phyloP scores from a whole-genome alignment of 1,284 basidiomycete species.

The Earliella scabrosa region DNA sequence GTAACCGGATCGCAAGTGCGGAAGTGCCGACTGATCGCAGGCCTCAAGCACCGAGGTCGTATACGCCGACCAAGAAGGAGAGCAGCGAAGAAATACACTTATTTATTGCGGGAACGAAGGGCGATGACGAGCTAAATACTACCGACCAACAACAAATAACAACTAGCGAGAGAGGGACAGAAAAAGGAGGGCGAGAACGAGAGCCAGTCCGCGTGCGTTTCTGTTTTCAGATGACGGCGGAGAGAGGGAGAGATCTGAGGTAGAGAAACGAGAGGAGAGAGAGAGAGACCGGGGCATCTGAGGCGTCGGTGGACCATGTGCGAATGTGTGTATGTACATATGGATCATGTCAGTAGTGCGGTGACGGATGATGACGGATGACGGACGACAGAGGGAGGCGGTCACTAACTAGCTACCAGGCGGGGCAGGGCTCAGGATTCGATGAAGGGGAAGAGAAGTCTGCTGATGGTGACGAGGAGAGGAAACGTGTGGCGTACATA shows the following conservation, averaged over 20 bases:
- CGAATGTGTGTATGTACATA: slow-evolving; percentile 4
- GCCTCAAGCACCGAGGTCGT: background rate
- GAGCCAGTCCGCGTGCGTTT: slow-evolving; percentile 5
- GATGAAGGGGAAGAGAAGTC: background rate
- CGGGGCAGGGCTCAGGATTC: background rate
- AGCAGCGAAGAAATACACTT: slow-evolving; percentile 13
- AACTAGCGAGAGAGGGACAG: background rate
- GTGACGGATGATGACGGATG: background rate
- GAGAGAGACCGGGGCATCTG: background rate
- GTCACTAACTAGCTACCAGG: too few relatives aligned
- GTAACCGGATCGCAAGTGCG: too few relatives aligned
- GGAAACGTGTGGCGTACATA: slow-evolving; percentile 14
- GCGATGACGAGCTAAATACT: slow-evolving; percentile 1
- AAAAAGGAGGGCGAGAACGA: background rate
- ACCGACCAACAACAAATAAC: slow-evolving; percentile 10
- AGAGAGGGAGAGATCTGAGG: too few relatives aligned
- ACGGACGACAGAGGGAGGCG: background rate
- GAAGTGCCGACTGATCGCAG: background rate
- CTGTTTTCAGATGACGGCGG: background rate
- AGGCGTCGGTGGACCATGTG: background rate
- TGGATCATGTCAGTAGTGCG: background rate
- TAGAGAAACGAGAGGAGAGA: background rate
- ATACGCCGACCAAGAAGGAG: background rate
- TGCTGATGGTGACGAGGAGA: background rate
- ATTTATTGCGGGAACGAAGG: slow-evolving; percentile 19